phyloP scores from a whole-genome alignment of 164 flowering plant species.

The Pachysandra terminalis region DNA sequence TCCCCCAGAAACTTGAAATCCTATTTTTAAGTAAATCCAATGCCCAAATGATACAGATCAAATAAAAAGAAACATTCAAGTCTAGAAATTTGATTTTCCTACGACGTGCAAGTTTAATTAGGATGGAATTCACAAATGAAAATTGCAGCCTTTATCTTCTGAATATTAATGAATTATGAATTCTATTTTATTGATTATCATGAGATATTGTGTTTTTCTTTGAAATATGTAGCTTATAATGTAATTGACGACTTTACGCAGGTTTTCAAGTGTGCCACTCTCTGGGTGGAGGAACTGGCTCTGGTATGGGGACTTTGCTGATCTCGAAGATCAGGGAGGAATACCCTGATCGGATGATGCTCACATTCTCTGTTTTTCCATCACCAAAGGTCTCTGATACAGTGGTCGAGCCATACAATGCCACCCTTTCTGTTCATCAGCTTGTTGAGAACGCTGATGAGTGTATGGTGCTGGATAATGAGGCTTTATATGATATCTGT shows the following conservation, averaged over 20 bases:
- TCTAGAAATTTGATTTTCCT: too few relatives aligned
- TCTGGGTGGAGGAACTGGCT: conserved; percentile 23
- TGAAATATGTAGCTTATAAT: too few relatives aligned
- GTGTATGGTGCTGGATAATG: conserved; percentile 23
- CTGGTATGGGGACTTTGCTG: conserved; percentile 21
- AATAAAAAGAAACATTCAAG: too few relatives aligned
- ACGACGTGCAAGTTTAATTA: too few relatives aligned
- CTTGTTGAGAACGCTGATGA: conserved; percentile 21
- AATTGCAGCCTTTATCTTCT: too few relatives aligned
- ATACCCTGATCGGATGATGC: conserved; percentile 22
- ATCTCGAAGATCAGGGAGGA: conserved; percentile 24
- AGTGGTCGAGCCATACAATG: conserved; percentile 23
- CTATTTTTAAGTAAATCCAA: too few relatives aligned
- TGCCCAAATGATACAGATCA: too few relatives aligned
- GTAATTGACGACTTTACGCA: not conserved
- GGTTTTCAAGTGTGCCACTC: conserved; percentile 24
- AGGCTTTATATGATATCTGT: conserved; percentile 20
- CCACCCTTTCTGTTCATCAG: conserved; percentile 24
- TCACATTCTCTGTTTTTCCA: conserved; percentile 21
- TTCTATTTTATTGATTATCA: too few relatives aligned
- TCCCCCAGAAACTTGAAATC: too few relatives aligned
- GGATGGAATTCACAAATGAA: too few relatives aligned
- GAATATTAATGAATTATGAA: too few relatives aligned
- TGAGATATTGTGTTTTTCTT: too few relatives aligned
- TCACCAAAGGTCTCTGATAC: conserved; percentile 23